These are phyloP conservation scores for Madurella fahalii DNA, from an alignment of 2,329 filamentous ascomycete species.

Conservation along the genomic window DNA sequence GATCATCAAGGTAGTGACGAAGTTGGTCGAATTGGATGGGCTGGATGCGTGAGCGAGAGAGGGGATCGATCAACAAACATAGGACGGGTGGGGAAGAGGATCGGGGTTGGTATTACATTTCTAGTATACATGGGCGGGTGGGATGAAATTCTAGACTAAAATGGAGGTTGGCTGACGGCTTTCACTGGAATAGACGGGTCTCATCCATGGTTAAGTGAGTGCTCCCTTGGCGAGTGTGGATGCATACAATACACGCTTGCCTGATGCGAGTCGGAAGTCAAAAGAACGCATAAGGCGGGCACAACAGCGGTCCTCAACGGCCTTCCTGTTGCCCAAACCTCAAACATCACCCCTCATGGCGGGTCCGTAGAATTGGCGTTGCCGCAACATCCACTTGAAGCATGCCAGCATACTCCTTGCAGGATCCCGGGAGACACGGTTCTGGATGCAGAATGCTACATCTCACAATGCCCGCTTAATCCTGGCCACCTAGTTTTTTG, in stretches of 20 bases:
- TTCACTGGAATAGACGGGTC: background rate
- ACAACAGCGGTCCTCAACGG: background rate
- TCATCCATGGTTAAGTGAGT: background rate
- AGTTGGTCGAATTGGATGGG: conserved; percentile 85
- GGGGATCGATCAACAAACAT: background rate
- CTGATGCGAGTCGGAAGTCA: too few relatives aligned
- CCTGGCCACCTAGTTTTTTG: too few relatives aligned
- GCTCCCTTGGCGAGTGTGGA: too few relatives aligned
- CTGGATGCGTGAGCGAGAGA: conserved; percentile 55
- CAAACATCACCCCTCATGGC: background rate
- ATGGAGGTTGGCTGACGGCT: background rate
- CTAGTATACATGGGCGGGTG: background rate
- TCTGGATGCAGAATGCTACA: too few relatives aligned
- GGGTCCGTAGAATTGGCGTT: background rate
- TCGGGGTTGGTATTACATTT: background rate
- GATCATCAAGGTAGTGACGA: conserved; percentile 72
- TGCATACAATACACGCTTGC: too few relatives aligned
- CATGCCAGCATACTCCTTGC: too few relatives aligned
- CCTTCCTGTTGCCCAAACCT: background rate
- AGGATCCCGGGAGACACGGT: too few relatives aligned
- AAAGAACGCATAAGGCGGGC: too few relatives aligned
- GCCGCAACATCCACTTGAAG: background rate
- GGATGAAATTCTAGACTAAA: background rate
- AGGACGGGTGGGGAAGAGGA: background rate
- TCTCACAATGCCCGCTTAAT: too few relatives aligned